Evolutionary conservation across 202 grass and related monocot species (phyloP).

Genomic region (Brachypodium distachyon): DNA sequence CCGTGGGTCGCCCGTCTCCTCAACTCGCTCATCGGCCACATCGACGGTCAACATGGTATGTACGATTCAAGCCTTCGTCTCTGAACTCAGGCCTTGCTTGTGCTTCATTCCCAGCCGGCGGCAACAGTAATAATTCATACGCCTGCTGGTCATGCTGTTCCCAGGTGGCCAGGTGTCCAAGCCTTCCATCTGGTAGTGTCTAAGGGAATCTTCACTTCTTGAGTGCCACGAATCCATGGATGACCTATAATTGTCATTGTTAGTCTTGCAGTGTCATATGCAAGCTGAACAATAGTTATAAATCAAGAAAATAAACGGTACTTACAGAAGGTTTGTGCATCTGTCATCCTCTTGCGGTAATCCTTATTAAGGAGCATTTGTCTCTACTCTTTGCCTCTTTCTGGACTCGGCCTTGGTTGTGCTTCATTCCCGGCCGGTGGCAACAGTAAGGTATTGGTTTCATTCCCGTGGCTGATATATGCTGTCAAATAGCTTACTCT

Average conservation of each 20-base stretch:
- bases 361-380: conserved; percentile 82
- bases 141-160: conserved; percentile 64
- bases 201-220: conserved; percentile 68
- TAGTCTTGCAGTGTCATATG: not conserved
- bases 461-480: no score
- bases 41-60: conserved; percentile 62
- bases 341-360: conserved; percentile 94
- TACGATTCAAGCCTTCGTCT: not conserved
- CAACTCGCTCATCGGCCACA: conserved; percentile 63
- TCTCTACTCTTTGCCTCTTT: no score
- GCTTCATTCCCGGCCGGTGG: no score
- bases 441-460: no score
- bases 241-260: conserved; percentile 53
- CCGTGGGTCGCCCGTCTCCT: conserved; percentile 73
- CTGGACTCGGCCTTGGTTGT: no score
- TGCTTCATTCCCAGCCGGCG: no score
- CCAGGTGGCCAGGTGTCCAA: conserved; percentile 74
- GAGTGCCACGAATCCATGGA: conserved; percentile 59
- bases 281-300: not conserved
- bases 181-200: conserved; percentile 93
- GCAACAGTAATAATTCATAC: conserved; percentile 84
- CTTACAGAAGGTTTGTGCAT: conserved; percentile 74
- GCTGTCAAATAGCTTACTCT: no score
- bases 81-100: no score
- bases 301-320: not conserved